phyloP scores from a whole-genome alignment of 202 grass and related monocot species.

The Saccharum hybrid region DNA sequence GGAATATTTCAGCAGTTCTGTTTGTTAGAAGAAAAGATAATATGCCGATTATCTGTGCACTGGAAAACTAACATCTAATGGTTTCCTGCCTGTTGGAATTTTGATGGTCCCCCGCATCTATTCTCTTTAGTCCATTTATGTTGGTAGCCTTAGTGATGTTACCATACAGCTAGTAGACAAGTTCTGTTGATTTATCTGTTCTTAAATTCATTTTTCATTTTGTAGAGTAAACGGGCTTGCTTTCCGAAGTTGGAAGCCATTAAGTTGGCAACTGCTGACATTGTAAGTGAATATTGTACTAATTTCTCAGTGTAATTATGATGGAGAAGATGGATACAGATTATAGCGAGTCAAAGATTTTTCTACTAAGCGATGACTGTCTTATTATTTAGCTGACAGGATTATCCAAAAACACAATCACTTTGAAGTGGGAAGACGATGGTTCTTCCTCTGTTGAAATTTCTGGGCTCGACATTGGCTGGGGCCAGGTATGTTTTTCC shows the following conservation, averaged over 20 bases:
- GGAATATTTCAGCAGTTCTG: not conserved
- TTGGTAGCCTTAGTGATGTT: not conserved
- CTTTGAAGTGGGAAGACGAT: conserved; percentile 76
- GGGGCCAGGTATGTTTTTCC: conserved; percentile 77
- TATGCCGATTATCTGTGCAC: not conserved
- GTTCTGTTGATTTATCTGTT: conserved; percentile 3
- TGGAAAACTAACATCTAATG: not conserved
- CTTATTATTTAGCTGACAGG: conserved; percentile 75
- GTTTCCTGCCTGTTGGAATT: not conserved
- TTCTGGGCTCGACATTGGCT: conserved; percentile 95
- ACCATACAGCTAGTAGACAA: conserved; percentile 12
- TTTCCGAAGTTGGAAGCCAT: conserved; percentile 96
- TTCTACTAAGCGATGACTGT: conserved; percentile 35
- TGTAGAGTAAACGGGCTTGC: conserved; percentile 81
- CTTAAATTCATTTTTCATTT: conserved; percentile 38
- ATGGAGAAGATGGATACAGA: conserved; percentile 9
- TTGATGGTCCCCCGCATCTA: conserved; percentile 11
- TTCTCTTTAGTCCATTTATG: conserved; percentile 12
- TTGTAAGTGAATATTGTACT: conserved; percentile 58
- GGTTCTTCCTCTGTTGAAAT: conserved; percentile 84
- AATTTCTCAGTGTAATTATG: conserved; percentile 27
- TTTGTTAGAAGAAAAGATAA: not conserved
- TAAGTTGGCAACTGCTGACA: conserved; percentile 84
- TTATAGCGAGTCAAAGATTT: not conserved
- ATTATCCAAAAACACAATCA: conserved; percentile 64